phyloP scores from a whole-genome alignment of 345 rosid genomes.

The Erodium maritimum region DNA sequence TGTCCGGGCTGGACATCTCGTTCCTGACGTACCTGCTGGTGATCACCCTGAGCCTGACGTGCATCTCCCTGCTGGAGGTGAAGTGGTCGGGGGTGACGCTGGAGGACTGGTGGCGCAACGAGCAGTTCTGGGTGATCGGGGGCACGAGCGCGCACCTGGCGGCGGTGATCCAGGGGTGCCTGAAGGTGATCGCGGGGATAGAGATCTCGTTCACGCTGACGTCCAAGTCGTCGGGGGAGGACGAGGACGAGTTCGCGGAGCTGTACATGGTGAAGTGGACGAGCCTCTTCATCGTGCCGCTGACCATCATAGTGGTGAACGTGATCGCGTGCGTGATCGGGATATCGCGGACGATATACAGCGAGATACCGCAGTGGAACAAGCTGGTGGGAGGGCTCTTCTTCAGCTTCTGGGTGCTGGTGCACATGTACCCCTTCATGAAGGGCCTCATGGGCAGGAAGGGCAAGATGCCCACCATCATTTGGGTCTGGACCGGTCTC shows the following conservation, averaged over 20 bases:
- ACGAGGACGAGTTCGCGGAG: slow-evolving; percentile 28
- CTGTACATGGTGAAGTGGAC: slow-evolving; percentile 26
- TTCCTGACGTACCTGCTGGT: slow-evolving; percentile 21
- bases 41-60: slow-evolving; percentile 16
- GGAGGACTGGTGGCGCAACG: slow-evolving; percentile 33
- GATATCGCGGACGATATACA: slow-evolving; percentile 25
- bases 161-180: slow-evolving; percentile 22
- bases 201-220: slow-evolving; percentile 24
- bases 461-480: slow-evolving; percentile 27
- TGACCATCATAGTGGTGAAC: slow-evolving; percentile 27
- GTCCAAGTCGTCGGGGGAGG: slow-evolving; percentile 25
- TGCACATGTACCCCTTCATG: slow-evolving; percentile 25
- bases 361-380: slow-evolving; percentile 24
- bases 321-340: slow-evolving; percentile 23
- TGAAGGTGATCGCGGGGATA: slow-evolving; percentile 6
- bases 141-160: slow-evolving; percentile 26
- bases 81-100: slow-evolving; percentile 28
- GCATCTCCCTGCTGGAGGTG: slow-evolving; percentile 25
- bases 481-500: slow-evolving; percentile 27
- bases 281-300: slow-evolving; percentile 22
- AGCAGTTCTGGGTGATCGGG: slow-evolving; percentile 28
- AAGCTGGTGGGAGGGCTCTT: slow-evolving; percentile 21
- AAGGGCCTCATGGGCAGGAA: slow-evolving; percentile 29
- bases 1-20: slow-evolving; percentile 16
- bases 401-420: slow-evolving; percentile 32